Conservation (phyloP, 2,329 filamentous ascomycete species). For the Claviceps maximensis region DNA sequence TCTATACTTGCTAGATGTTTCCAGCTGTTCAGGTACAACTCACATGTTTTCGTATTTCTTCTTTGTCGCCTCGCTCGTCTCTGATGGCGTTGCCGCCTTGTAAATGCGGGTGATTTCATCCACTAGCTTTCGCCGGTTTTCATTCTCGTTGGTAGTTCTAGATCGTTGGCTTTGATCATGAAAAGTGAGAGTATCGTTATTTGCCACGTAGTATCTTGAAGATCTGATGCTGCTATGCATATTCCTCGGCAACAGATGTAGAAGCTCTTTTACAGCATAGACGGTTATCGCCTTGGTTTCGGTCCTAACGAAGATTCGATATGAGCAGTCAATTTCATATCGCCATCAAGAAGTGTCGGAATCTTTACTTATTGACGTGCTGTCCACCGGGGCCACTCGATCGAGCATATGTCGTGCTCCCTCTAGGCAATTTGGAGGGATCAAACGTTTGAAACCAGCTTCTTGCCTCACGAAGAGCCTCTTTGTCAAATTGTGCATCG, state of each 20-base stretch:
- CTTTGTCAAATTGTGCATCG: slow-evolving; percentile 35
- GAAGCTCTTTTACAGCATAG: slow-evolving; percentile 36
- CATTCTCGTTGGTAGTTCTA: slow-evolving; percentile 35
- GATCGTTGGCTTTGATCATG: slow-evolving; percentile 42
- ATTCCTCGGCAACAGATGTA: slow-evolving; percentile 30
- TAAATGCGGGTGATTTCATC: slow-evolving; percentile 37
- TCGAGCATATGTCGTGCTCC: slow-evolving; percentile 40
- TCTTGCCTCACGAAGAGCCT: slow-evolving; percentile 36
- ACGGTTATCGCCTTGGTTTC: slow-evolving; percentile 45
- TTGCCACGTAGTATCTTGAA: slow-evolving; percentile 40
- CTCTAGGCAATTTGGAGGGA: slow-evolving; percentile 31
- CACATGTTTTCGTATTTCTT: slow-evolving; percentile 37
- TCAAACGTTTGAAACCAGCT: slow-evolving; percentile 36
- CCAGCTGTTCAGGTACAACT: slow-evolving; percentile 6
- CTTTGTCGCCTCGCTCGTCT: slow-evolving; percentile 31
- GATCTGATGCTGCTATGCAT: slow-evolving; percentile 32
- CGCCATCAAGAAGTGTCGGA: slow-evolving; percentile 10
- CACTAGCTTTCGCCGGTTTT: slow-evolving; percentile 37
- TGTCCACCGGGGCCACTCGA: slow-evolving; percentile 49
- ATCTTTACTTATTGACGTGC: slow-evolving; percentile 46
- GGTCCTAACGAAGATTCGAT: slow-evolving; percentile 30
- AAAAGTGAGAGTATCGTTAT: slow-evolving; percentile 39
- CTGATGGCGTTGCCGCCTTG: slow-evolving; percentile 29
- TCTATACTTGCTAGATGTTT: background rate
- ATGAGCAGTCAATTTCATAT: slow-evolving; percentile 8